Conservation (phyloP, 1,284 basidiomycete species). For the Cutaneotrichosporon curvatum region DNA sequence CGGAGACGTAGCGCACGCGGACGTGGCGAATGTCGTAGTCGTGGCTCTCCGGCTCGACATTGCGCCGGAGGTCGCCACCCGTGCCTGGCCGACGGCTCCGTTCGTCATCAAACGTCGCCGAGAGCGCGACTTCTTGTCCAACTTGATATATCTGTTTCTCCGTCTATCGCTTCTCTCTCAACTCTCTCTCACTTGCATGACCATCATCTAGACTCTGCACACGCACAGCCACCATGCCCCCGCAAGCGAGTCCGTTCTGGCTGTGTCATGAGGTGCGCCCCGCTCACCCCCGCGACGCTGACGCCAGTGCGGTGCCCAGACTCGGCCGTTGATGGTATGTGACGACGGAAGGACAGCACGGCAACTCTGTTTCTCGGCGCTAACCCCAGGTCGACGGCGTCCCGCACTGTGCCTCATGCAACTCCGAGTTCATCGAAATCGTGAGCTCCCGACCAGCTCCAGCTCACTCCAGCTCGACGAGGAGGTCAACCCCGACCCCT, state of each 20-base stretch:
- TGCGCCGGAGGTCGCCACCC: neutral
- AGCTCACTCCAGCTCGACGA: slow-evolving; percentile 31
- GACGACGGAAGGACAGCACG: neutral
- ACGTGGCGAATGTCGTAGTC: no score
- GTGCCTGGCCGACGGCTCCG: neutral
- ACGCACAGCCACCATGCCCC: slow-evolving; percentile 15
- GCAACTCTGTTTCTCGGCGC: no score
- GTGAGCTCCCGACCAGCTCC: slow-evolving; percentile 16
- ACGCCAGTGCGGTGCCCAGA: slow-evolving; percentile 38
- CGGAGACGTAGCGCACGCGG: no score
- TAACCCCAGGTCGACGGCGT: slow-evolving; percentile 24
- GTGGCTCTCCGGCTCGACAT: neutral
- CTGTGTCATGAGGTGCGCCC: slow-evolving; percentile 37
- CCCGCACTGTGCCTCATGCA: slow-evolving; percentile 37
- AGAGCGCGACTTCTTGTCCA: neutral
- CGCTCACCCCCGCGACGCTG: slow-evolving; percentile 1
- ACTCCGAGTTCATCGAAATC: slow-evolving; percentile 42
- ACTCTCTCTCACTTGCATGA: no score
- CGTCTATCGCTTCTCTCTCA: neutral
- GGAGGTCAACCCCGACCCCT: slow-evolving; percentile 39
- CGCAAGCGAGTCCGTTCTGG: slow-evolving; percentile 31
- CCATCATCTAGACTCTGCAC: neutral
- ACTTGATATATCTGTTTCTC: neutral
- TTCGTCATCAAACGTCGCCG: no score
- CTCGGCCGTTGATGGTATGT: slow-evolving; percentile 34